A percentile compares a stretch with the other conserved stretches of the same genome.
Conservation (phyloP, 441 rosid genomes). For the Flueggea neowawraea region DNA sequence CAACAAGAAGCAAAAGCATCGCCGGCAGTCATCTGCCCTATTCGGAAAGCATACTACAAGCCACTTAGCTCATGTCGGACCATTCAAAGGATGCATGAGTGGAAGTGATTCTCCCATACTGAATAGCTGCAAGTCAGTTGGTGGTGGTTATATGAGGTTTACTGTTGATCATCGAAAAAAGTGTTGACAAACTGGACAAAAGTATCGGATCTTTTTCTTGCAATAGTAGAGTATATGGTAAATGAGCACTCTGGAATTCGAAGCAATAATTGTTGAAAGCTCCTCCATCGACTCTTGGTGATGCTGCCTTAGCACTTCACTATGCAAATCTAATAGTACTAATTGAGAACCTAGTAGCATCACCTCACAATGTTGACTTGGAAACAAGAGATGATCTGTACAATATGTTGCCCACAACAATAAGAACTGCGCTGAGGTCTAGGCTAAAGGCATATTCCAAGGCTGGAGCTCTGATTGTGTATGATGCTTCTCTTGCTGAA, state of each 20-base stretch:
- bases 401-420: conserved; percentile 45
- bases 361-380: conserved; percentile 43
- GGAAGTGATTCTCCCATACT: conserved; percentile 36
- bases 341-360: conserved; percentile 49
- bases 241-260: conserved; percentile 29
- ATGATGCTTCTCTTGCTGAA: conserved; percentile 39
- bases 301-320: conserved; percentile 53
- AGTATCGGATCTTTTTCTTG: conserved; percentile 16
- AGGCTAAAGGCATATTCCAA: conserved; percentile 34
- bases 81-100: conserved; percentile 46
- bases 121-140: conserved; percentile 25
- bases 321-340: conserved; percentile 52
- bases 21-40: conserved; percentile 18
- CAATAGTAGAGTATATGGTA: conserved; percentile 27
- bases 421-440: conserved; percentile 36
- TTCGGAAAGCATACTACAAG: conserved; percentile 21
- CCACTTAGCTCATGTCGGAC: conserved; percentile 25
- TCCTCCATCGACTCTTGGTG: conserved; percentile 50
- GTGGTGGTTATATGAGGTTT: conserved; percentile 37
- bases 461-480: conserved; percentile 24
- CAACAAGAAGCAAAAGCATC: conserved; percentile 21
- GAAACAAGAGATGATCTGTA: conserved; percentile 54
- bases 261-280: conserved; percentile 33
- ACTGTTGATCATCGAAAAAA: conserved; percentile 18
- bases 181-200: conserved; percentile 17